Base-by-base conservation (phyloP, 148 eudicot genomes). In the Cornus controversa region DNA sequence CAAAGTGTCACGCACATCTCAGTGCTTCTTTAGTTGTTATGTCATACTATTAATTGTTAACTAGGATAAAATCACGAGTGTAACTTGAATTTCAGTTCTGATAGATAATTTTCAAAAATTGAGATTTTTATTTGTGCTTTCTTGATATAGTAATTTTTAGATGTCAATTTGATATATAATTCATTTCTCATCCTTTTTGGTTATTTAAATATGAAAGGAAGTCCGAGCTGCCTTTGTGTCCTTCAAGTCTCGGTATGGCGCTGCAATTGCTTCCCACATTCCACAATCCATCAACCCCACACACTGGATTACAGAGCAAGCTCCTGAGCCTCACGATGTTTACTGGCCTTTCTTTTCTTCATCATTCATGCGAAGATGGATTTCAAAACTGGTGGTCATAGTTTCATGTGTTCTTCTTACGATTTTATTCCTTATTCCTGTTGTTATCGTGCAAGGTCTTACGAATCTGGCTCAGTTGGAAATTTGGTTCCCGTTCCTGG, bases 181-280 rank as follows among this genome's bases (percentile, higher is more conserved):
- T 47, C 69, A 20, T 64, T 70, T 60, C 64, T 60, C 3, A 60
- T 22, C 69, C 77, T 42, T 73, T 54, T 70, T 40, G 42, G 18
- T 47, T 47, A 54, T 70, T 79, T 27, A 40, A 47, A 65, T 42
- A 40, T 47, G 79, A 72, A 84, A 93, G 96, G 96, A 91, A 83
- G 88, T 87, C 62, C 84, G 78, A 26, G 90, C 98, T 75, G 98
- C 98, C 74, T 91, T 94, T 84, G 98, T 94, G n/a, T 94, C 84
- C 81, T 94, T 94, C 86, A 90, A 81, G 75, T 79, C 91, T 70
- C 92, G 96, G 26, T 92, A 86, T 89, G 90, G 83, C 75, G 93
- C 98, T 82, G 83, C 92, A 29, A 71, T 87, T 53, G 92, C 89
- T 75, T 78, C 85, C 29, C 87, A 82, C 73, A 71, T 87, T 70